Evolutionary conservation across 176 grass and related monocot species (phyloP).

Genomic region (Zea mays): DNA sequence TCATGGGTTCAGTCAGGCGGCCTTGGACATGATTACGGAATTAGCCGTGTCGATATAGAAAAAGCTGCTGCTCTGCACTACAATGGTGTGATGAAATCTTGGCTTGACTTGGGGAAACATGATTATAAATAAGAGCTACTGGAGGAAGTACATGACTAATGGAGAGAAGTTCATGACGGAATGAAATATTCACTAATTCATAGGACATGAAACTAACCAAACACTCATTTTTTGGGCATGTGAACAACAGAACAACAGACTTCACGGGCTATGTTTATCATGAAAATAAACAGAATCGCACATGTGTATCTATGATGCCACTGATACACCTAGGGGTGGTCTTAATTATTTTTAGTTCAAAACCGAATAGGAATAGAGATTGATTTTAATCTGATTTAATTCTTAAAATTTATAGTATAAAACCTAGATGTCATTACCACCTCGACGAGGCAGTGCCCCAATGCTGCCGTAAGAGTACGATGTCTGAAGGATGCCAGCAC

Average conservation of each 20-base stretch:
- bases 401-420: too few species aligned
- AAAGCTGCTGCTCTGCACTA: slow-evolving; percentile 55
- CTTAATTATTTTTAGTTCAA: too few species aligned
- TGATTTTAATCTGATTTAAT: too few species aligned
- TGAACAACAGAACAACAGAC: background rate
- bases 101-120: slow-evolving; percentile 68
- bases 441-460: background rate
- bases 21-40: slow-evolving; percentile 61
- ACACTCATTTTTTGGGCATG: slow-evolving; percentile 8
- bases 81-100: slow-evolving; percentile 82
- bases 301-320: background rate
- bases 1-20: slow-evolving; percentile 56
- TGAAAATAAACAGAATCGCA: background rate
- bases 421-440: too few species aligned
- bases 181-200: slow-evolving; percentile 60
- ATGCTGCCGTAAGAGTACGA: background rate
- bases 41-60: slow-evolving; percentile 34
- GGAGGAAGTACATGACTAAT: slow-evolving; percentile 57
- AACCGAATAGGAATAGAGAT: too few species aligned
- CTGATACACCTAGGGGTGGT: too few species aligned
- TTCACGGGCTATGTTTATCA: slow-evolving; percentile 21
- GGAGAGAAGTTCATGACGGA: slow-evolving; percentile 63
- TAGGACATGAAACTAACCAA: background rate
- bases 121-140: slow-evolving; percentile 62
- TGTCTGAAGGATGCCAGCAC: background rate